Base-by-base conservation (phyloP, 768 basidiomycete genomes). In the Russula earlei region DNA sequence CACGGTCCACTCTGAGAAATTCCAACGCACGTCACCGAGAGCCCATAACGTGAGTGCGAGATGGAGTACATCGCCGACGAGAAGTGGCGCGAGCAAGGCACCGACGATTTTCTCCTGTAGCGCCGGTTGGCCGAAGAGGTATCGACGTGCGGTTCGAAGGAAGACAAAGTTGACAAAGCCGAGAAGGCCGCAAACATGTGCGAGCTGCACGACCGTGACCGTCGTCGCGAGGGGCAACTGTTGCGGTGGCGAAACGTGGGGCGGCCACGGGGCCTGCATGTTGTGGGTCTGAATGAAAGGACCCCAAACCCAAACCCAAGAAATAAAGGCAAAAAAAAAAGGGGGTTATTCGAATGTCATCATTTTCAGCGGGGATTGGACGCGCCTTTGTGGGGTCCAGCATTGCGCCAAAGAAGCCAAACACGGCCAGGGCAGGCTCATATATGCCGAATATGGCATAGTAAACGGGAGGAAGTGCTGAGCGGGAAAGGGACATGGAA, bases 161-260 rank as follows among this genome's bases (percentile, higher is more conserved):
- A 88, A 68, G 67, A 82, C 87, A 55, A 81, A 63, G 65, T 88
- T 89, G 55, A 89, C 65, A 54, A 85, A 63, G 12, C 87, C 87
- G 60, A 89, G 68, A 25, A 90, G 80, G 38, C 80, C 84, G 62
- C 85, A 87, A 49, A 85, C 85, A 62, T 89, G 84, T 1, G 83
- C 85, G 51, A 90, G 82, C 65, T 90, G 87, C 44, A 85, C 69
- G 58, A 86, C 71, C 1, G 85, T 86, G 47, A 89, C 83, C 22
- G 79, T 67, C 12, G 86, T 82, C 1, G 87, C 86, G 33, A 65
- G 75, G 1, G 83, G 80, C 17, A 87, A 72, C 31, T 64, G 70
- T 33, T 69, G 63, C 15, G 79, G 77, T 34, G 84, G 80, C 6
- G 71, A 65, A 40, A 61, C 70, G 54, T 70, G 68, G 22, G 67